phyloP scores from a whole-genome alignment of 768 basidiomycete genomes.

The Suillus spraguei region DNA sequence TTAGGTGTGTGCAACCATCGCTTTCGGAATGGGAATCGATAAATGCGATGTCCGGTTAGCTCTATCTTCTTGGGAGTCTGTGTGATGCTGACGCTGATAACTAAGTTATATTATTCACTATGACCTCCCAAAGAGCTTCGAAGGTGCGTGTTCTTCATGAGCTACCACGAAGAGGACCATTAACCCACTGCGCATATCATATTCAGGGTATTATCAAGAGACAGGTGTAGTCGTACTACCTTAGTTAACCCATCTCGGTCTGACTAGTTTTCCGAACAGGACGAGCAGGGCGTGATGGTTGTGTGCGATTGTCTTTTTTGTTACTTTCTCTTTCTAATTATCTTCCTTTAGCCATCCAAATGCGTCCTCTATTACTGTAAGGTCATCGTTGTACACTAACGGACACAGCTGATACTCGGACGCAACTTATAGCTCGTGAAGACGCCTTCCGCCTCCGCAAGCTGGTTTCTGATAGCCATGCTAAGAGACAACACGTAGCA shows the following conservation, averaged over 20 bases:
- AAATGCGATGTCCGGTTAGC: constrained; percentile 72
- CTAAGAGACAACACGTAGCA: constrained; percentile 45
- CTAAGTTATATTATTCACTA: constrained; percentile 75
- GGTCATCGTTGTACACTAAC: constrained; percentile 19
- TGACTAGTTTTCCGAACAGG: constrained; percentile 42
- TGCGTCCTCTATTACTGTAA: constrained; percentile 84
- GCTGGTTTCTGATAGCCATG: constrained; percentile 50
- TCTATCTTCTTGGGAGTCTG: neutral
- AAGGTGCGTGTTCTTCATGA: constrained; percentile 48
- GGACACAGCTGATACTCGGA: neutral
- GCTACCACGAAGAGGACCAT: constrained; percentile 1
- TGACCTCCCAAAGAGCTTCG: constrained; percentile 81
- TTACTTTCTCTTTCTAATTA: neutral
- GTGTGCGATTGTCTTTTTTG: constrained; percentile 42
- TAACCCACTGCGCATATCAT: neutral
- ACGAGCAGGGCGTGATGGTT: constrained; percentile 78
- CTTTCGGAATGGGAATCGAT: constrained; percentile 88
- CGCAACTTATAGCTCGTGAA: constrained; percentile 60
- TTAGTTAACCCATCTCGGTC: neutral
- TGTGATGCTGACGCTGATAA: constrained; percentile 16
- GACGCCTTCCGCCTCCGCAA: constrained; percentile 60
- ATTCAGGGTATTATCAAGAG: constrained; percentile 82
- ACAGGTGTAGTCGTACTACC: constrained; percentile 51
- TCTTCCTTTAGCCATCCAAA: constrained; percentile 61
- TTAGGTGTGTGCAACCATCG: constrained; percentile 78